phyloP scores from a whole-genome alignment of 1,284 basidiomycete genomes.

The Ustilago sp. region DNA sequence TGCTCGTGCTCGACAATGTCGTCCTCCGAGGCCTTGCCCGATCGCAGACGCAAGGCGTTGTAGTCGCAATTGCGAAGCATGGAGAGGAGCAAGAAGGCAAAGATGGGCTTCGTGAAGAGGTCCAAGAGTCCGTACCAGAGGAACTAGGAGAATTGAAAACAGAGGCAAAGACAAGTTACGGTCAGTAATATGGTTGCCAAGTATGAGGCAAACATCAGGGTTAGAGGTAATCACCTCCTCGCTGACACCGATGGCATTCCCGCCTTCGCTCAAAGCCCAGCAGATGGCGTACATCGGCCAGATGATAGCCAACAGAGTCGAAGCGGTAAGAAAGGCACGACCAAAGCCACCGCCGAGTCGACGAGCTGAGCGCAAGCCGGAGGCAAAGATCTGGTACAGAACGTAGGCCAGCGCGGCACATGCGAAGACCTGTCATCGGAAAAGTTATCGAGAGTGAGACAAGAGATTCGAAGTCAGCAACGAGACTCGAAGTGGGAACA shows the following conservation, averaged over 20 bases:
- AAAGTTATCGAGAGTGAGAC: not conserved
- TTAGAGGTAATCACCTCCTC: constrained; percentile 20
- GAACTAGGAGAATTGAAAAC: constrained; percentile 57
- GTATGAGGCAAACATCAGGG: not conserved
- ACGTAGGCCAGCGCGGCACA: constrained; percentile 71
- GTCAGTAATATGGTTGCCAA: not conserved
- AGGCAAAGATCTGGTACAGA: constrained; percentile 63
- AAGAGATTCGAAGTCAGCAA: not conserved
- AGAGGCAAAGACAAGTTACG: constrained; percentile 59
- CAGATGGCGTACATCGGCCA: constrained; percentile 65
- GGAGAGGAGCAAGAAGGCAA: constrained; percentile 54
- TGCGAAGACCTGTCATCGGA: constrained; percentile 67
- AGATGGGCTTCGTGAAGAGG: constrained; percentile 72
- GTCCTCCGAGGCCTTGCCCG: constrained; percentile 42
- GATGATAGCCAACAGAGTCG: constrained; percentile 60
- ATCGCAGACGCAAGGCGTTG: constrained; percentile 35
- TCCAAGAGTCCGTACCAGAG: constrained; percentile 76
- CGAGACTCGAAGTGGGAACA: not conserved
- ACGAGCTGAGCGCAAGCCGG: constrained; percentile 69
- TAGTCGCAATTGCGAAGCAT: constrained; percentile 50
- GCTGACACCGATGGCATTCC: constrained; percentile 71
- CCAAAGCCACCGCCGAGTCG: constrained; percentile 70
- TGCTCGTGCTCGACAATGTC: constrained; percentile 16
- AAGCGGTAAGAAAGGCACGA: constrained; percentile 70
- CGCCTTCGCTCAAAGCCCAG: constrained; percentile 74